These are phyloP conservation scores for Cyanidiococcus yangmingshanensis DNA, from an alignment of 23 red algal species.

Conservation along the genomic window DNA sequence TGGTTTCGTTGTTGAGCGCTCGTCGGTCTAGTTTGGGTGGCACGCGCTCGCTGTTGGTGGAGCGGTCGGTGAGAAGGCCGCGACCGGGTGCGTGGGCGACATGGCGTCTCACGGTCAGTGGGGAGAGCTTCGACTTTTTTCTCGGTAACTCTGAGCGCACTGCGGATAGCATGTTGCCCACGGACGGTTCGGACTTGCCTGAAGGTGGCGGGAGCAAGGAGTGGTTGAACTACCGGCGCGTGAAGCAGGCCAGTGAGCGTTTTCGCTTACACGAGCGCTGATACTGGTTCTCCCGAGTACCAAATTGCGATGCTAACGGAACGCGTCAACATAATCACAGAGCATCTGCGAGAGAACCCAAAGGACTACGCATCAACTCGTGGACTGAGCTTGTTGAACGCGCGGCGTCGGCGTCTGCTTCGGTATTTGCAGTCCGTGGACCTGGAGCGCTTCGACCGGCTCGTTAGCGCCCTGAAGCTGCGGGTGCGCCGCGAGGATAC, in stretches of 20 bases:
- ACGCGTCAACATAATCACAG: conserved; percentile 61
- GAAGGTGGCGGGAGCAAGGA: not conserved
- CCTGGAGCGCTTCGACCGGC: conserved; percentile 31
- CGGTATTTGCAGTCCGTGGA: conserved; percentile 44
- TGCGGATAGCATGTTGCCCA: not conserved
- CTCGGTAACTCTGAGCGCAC: not conserved
- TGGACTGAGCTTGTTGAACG: conserved; percentile 60
- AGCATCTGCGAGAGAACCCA: conserved; percentile 63
- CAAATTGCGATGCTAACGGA: conserved; percentile 84
- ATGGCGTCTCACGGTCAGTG: not conserved
- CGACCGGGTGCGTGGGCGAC: not conserved
- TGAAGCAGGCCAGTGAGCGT: not conserved
- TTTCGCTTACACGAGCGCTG: conserved; percentile 57
- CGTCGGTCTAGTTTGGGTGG: not conserved
- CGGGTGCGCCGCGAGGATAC: conserved; percentile 26
- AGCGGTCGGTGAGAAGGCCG: not conserved
- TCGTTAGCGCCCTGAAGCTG: conserved; percentile 48
- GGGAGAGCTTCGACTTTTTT: not conserved
- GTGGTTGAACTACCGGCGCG: conserved; percentile 5
- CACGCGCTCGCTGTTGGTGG: not conserved
- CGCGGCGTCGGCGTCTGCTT: conserved; percentile 48
- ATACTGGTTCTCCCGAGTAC: conserved; percentile 81
- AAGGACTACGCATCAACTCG: conserved; percentile 76
- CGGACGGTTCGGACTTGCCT: not conserved
- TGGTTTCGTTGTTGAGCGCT: not conserved